These are phyloP conservation scores for Linum tenue DNA, from an alignment of 345 rosid species.

Conservation along the genomic window DNA sequence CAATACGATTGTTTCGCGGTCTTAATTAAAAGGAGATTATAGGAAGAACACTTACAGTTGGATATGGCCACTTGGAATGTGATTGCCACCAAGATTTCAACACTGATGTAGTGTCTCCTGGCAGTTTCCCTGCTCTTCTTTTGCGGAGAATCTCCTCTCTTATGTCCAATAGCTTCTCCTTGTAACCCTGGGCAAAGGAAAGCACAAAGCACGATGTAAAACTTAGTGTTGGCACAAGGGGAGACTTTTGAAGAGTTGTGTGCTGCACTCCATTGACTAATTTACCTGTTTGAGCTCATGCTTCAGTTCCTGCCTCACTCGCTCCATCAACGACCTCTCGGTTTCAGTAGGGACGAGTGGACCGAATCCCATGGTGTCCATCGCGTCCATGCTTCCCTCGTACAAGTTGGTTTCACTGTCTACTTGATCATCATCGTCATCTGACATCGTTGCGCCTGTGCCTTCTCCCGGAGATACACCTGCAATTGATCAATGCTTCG, in stretches of 20 bases:
- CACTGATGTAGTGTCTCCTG: constrained; percentile 92
- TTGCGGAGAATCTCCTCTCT: constrained; percentile 95
- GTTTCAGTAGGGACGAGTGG: constrained; percentile 93
- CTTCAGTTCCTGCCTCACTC: constrained; percentile 90
- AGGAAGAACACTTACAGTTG: constrained; percentile 56
- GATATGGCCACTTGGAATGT: constrained; percentile 97
- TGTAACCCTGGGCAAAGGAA: constrained; percentile 62
- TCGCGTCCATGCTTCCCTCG: constrained; percentile 65
- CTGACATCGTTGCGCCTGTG: constrained; percentile 95
- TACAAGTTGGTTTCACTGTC: constrained; percentile 78
- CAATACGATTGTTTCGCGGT: no score
- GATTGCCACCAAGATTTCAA: constrained; percentile 95
- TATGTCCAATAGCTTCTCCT: constrained; percentile 85
- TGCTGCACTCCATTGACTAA: neutral
- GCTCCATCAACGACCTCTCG: constrained; percentile 94
- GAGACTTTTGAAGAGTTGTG: no score
- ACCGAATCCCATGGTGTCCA: constrained; percentile 81
- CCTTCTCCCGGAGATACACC: constrained; percentile 98
- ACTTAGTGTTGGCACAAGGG: neutral
- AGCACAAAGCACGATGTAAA: neutral
- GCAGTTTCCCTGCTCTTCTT: constrained; percentile 97
- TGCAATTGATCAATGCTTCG: constrained; percentile 20
- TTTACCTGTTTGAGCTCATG: constrained; percentile 88
- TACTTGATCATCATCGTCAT: constrained; percentile 88
- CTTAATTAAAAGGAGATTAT: neutral